Percentiles rank a stretch among this genome's conserved stretches.
Evolutionary conservation across 768 basidiomycete species (phyloP).

Genomic region (Coprinellus micaceus): DNA sequence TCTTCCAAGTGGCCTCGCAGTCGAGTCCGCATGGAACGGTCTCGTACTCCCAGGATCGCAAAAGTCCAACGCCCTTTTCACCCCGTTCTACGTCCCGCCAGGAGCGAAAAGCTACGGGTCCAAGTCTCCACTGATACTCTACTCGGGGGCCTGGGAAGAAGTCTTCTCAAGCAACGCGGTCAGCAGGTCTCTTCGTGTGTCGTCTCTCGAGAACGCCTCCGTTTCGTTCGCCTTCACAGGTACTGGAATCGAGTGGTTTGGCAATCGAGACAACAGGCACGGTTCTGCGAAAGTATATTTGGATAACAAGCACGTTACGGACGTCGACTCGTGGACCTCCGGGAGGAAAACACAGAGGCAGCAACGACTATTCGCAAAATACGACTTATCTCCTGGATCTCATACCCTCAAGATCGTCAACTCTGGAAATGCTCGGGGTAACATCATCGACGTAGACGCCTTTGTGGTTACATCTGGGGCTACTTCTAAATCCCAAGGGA

Average conservation of each 20-base stretch:
- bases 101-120: slow-evolving; percentile 72
- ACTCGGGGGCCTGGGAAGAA: slow-evolving; percentile 57
- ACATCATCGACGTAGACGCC: slow-evolving; percentile 56
- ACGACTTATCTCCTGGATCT: slow-evolving; percentile 43
- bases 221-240: slow-evolving; percentile 63
- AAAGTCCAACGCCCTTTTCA: slow-evolving; percentile 41
- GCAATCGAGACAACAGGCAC: slow-evolving; percentile 50
- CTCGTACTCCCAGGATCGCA: slow-evolving; percentile 48
- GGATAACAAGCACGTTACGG: slow-evolving; percentile 45
- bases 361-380: slow-evolving; percentile 65
- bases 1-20: slow-evolving; percentile 16
- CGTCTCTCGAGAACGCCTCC: slow-evolving; percentile 45
- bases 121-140: slow-evolving; percentile 61
- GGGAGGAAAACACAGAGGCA: slow-evolving; percentile 35
- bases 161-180: slow-evolving; percentile 49
- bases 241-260: slow-evolving; percentile 78
- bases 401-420: slow-evolving; percentile 68
- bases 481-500: not conserved
- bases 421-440: slow-evolving; percentile 37
- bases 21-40: slow-evolving; percentile 69
- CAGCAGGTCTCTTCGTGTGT: slow-evolving; percentile 48
- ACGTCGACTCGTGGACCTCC: slow-evolving; percentile 44
- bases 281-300: slow-evolving; percentile 56
- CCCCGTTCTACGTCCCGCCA: slow-evolving; percentile 70
- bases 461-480: slow-evolving; percentile 57